Conservation (phyloP, 208 protist species). For the Crithidia brevicula region DNA sequence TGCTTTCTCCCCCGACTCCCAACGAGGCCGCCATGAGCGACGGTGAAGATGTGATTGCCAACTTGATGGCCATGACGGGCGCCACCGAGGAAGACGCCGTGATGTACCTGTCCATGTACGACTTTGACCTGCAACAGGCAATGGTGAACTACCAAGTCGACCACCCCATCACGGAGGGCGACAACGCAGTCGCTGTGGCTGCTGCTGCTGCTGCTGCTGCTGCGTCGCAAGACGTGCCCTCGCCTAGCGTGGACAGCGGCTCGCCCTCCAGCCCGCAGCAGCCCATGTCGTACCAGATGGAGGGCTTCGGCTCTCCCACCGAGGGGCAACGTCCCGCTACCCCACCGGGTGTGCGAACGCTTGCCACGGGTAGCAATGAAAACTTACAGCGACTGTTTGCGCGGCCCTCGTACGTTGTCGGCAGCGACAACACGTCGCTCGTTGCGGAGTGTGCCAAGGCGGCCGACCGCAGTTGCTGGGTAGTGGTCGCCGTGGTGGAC, state of each 20-base stretch:
- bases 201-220: too few species aligned
- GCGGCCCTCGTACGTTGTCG: conserved; percentile 54
- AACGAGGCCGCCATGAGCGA: too few species aligned
- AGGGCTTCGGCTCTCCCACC: conserved; percentile 13
- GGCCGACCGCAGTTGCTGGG: conserved; percentile 50
- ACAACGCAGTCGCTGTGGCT: neutral
- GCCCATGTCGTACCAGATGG: conserved; percentile 19
- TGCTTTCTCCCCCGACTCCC: neutral
- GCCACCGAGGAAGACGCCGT: conserved; percentile 67
- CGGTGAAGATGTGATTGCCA: conserved; percentile 50
- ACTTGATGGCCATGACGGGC: conserved; percentile 74
- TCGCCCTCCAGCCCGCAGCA: conserved; percentile 34
- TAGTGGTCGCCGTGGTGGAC: conserved; percentile 62
- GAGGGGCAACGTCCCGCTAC: conserved; percentile 21
- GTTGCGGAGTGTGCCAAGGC: conserved; percentile 48
- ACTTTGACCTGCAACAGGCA: conserved; percentile 65
- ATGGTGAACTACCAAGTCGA: conserved; percentile 43
- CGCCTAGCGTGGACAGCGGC: conserved; percentile 28
- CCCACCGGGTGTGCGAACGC: conserved; percentile 13
- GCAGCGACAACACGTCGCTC: conserved; percentile 32
- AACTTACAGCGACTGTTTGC: conserved; percentile 42
- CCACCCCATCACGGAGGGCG: neutral
- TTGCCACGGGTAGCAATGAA: conserved; percentile 25
- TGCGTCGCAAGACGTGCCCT: conserved; percentile 5
- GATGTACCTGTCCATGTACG: conserved; percentile 45